Percentiles rank a stretch among this genome's conserved stretches.
These are phyloP conservation scores for Rhodotorula sp. DNA, from an alignment of 1,284 basidiomycete species.

Conservation along the genomic window DNA sequence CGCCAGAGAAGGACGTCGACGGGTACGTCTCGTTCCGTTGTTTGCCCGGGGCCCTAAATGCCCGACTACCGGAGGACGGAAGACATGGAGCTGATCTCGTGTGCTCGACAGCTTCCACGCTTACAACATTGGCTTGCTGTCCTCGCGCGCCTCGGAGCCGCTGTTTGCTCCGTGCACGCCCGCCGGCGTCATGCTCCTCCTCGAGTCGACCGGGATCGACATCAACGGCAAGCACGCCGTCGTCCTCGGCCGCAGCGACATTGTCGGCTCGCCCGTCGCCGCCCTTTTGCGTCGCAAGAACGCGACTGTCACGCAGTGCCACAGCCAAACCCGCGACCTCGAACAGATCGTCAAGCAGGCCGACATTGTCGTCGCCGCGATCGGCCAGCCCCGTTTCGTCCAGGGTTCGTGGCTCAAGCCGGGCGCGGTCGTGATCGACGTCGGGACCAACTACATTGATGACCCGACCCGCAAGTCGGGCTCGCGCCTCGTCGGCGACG, in stretches of 20 bases:
- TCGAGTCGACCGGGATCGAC: constrained; percentile 76
- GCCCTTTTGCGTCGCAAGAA: constrained; percentile 85
- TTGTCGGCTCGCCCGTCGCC: constrained; percentile 93
- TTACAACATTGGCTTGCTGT: constrained; percentile 95
- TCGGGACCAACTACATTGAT: constrained; percentile 95
- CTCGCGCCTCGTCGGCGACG: constrained; percentile 93
- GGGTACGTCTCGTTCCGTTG: constrained; percentile 59
- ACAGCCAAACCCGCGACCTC: constrained; percentile 82
- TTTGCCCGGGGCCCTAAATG: background rate
- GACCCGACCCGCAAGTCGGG: constrained; percentile 91
- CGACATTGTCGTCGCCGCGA: constrained; percentile 90
- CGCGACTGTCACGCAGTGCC: constrained; percentile 97
- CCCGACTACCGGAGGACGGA: background rate
- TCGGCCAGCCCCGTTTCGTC: constrained; percentile 86
- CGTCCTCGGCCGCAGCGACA: constrained; percentile 94
- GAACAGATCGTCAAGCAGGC: constrained; percentile 76
- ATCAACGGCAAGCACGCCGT: constrained; percentile 79
- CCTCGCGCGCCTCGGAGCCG: constrained; percentile 84
- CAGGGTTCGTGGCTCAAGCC: constrained; percentile 94
- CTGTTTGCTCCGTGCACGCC: constrained; percentile 96
- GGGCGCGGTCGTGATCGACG: constrained; percentile 90
- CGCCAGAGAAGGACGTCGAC: constrained; percentile 93
- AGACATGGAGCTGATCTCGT: background rate
- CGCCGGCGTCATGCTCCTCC: constrained; percentile 82
- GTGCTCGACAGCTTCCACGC: constrained; percentile 75